These are phyloP conservation scores for Entophlyctis helioformis DNA, from an alignment of 192 early-diverging fungal genomes.

Conservation along the genomic window DNA sequence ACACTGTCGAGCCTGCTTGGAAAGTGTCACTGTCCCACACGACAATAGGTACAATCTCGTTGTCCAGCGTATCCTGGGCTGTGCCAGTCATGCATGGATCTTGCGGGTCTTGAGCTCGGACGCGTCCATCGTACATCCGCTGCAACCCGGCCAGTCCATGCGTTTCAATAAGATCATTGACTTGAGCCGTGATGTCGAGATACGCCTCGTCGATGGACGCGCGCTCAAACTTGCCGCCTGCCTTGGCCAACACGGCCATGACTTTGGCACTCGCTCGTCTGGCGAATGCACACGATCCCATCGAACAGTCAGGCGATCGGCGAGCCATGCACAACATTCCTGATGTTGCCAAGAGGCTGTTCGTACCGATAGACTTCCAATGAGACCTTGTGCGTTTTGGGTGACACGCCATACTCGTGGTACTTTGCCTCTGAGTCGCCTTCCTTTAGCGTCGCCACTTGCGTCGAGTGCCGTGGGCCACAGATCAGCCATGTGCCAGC, in stretches of 20 bases:
- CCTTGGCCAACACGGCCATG: slow-evolving; percentile 52
- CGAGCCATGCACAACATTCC: too few species aligned
- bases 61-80: too few species aligned
- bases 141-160: not conserved
- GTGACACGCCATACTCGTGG: slow-evolving; percentile 43
- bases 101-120: too few species aligned
- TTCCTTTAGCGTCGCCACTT: slow-evolving; percentile 63
- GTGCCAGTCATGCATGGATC: too few species aligned
- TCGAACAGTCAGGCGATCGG: too few species aligned
- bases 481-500: too few species aligned
- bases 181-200: slow-evolving; percentile 67
- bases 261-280: slow-evolving; percentile 52
- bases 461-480: too few species aligned
- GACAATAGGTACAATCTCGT: too few species aligned
- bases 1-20: too few species aligned
- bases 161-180: slow-evolving; percentile 28
- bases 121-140: slow-evolving; percentile 1
- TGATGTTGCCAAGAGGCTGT: too few species aligned
- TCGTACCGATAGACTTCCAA: slow-evolving; percentile 60
- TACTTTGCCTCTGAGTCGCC: slow-evolving; percentile 57
- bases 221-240: slow-evolving; percentile 49
- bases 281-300: not conserved
- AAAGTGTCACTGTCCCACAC: too few species aligned
- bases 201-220: slow-evolving; percentile 57
- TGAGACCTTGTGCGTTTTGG: slow-evolving; percentile 78